These are phyloP conservation scores for Cephaloascus albidus DNA, from an alignment of 805 yeast genomes.

Conservation along the genomic window DNA sequence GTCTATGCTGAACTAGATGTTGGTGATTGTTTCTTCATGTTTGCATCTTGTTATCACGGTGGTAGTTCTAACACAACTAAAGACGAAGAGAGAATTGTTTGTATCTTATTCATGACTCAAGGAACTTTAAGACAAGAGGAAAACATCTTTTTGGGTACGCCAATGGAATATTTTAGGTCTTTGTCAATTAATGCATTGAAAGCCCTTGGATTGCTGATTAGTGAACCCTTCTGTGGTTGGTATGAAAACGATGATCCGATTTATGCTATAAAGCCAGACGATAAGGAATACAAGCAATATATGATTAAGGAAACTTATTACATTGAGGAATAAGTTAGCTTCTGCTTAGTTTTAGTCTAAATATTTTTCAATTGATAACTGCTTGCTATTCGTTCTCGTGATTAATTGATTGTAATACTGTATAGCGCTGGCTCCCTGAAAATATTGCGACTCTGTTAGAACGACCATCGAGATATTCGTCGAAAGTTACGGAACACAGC, in stretches of 20 bases:
- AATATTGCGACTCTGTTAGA: no score
- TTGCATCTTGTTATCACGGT: constrained; percentile 2
- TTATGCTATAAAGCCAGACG: not conserved
- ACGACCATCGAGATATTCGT: no score
- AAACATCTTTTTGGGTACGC: constrained; percentile 5
- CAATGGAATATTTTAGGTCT: constrained; percentile 7
- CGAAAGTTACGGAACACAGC: no score
- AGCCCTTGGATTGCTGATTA: constrained; percentile 9
- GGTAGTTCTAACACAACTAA: constrained; percentile 3
- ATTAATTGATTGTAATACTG: no score
- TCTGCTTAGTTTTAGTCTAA: no score
- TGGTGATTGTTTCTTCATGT: constrained; percentile 3
- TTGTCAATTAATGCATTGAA: constrained; percentile 5
- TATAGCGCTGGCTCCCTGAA: no score
- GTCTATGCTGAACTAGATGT: constrained; percentile 2
- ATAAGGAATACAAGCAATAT: not conserved
- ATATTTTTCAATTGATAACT: no score
- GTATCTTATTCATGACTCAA: constrained; percentile 3
- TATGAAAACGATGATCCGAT: no score
- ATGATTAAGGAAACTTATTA: no score
- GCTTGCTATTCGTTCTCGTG: no score
- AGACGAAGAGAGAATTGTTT: constrained; percentile 1
- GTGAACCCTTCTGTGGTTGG: constrained; percentile 9
- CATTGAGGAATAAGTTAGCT: no score
- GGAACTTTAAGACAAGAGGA: constrained; percentile 2